Evolutionary conservation across 352 stramenopile genomes (phyloP).

Genomic region (Elongisporangium undulatum): DNA sequence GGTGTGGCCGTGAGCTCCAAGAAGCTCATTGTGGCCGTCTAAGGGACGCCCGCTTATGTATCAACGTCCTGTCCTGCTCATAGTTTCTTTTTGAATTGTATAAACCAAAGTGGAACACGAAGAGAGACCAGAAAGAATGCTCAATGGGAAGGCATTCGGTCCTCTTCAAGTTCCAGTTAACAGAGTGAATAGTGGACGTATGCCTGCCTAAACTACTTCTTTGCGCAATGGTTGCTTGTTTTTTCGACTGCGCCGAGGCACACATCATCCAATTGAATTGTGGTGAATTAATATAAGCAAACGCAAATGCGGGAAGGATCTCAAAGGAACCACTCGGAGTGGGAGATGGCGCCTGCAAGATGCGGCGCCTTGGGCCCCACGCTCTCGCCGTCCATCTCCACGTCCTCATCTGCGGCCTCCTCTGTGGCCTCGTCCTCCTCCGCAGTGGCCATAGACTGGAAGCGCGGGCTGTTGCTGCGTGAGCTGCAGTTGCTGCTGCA

Average conservation of each 20-base stretch:
- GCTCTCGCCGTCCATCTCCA: slow-evolving; percentile 36
- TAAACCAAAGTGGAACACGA: not conserved
- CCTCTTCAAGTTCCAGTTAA: not conserved
- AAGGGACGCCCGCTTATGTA: slow-evolving; percentile 3
- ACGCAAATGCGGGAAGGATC: not conserved
- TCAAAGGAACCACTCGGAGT: slow-evolving; percentile 44
- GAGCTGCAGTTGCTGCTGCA: slow-evolving; percentile 27
- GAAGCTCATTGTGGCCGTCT: slow-evolving; percentile 57
- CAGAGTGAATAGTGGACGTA: not conserved
- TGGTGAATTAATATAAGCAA: not conserved
- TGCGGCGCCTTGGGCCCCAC: slow-evolving; percentile 22
- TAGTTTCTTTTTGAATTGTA: not conserved
- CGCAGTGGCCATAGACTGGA: slow-evolving; percentile 27
- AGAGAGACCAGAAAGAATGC: not conserved
- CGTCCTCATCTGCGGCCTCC: slow-evolving; percentile 26
- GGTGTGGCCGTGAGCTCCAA: slow-evolving; percentile 57
- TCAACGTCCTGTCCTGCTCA: slow-evolving; percentile 4
- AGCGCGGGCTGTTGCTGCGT: slow-evolving; percentile 12
- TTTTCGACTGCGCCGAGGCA: too few species aligned
- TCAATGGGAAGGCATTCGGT: not conserved
- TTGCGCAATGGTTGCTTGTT: too few species aligned
- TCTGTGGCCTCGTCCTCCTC: slow-evolving; percentile 16
- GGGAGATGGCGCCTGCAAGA: slow-evolving; percentile 29
- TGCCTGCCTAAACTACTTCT: too few species aligned
- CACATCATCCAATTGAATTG: too few species aligned